These are phyloP conservation scores for Isoetes engelmannii DNA, from an alignment of 83 land plant genomes.

Conservation along the genomic window DNA sequence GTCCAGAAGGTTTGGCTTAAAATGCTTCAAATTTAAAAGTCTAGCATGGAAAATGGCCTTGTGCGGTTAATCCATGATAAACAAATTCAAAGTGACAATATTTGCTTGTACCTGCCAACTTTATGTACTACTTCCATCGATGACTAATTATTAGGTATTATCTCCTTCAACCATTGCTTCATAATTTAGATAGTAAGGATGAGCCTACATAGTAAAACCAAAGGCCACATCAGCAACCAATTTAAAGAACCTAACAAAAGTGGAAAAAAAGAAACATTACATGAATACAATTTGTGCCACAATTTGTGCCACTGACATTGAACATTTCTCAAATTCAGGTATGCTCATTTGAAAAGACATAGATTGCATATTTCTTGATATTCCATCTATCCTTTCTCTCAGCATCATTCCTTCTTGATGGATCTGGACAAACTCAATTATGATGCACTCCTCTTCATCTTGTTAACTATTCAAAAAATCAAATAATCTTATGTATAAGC, in stretches of 20 bases:
- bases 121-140: conserved; percentile 17
- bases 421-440: conserved; percentile 24
- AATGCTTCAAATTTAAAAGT: too few species aligned
- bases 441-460: conserved; percentile 19
- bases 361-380: background rate
- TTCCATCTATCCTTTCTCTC: background rate
- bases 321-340: conserved; percentile 25
- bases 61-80: too few species aligned
- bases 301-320: conserved; percentile 16
- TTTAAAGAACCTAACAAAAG: background rate
- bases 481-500: background rate
- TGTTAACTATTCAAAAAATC: too few species aligned
- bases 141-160: conserved; percentile 14
- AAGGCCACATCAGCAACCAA: background rate
- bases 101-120: too few species aligned
- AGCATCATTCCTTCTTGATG: background rate
- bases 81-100: too few species aligned
- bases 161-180: conserved; percentile 26
- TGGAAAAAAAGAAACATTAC: background rate
- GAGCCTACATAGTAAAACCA: too few species aligned
- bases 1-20: too few species aligned
- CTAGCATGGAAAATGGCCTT: too few species aligned
- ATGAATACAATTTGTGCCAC: too few species aligned
- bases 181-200: too few species aligned
- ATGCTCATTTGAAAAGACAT: conserved; percentile 1